Evolutionary conservation across 306 rosid species (phyloP), one percentile per base, ranked within the genome.

Genomic region (barrel medic (Medicago truncatula)): DNA sequence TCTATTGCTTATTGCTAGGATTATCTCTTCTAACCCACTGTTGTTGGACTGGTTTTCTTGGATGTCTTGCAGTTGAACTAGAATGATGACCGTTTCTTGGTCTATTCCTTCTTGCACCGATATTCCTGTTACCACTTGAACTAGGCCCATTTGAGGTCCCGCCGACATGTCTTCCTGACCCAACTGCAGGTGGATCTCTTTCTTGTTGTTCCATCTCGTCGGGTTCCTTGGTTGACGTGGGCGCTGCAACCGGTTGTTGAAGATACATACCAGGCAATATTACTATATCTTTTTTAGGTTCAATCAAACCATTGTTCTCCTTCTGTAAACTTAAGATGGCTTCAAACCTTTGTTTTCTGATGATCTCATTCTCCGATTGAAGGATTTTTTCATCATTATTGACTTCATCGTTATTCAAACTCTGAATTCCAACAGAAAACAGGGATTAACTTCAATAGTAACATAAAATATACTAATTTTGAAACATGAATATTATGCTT

Each of bases 231-330:
- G 83, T 18, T 4, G 23, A 49, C 23, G 5, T 53, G 9, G 83
- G n/a, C 12, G 34, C 11, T 47, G 84, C 79, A 14, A 49, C 73
- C 14, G 82, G 76, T 73, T 81, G 90, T 4, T 86, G 84, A 60
- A 85, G 92, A 83, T 82, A 83, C 90, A 89, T 90, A 46, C 98
- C 98, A 2, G 98, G 91, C 69, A 79, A 67, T 15, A 93, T 82
- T 36, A 75, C 80, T 17, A 87, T 9, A 56, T 75, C 81, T 77
- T 25, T 87, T 83, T 86, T 85, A 36, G 96, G 92, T 76, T 93
- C 92, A 56, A 87, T 82, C 70, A 90, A 20, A 43, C 98, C 98
- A 56, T 81, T 76, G n/a, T 82, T 89, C 72, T 88, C 91, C 81
- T 85, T 80, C 83, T 93, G 96, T 59, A 90, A 74, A 81, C 76